Evolutionary conservation across 2,329 filamentous ascomycete genomes (phyloP).

Genomic region (Aspergillus sp.): DNA sequence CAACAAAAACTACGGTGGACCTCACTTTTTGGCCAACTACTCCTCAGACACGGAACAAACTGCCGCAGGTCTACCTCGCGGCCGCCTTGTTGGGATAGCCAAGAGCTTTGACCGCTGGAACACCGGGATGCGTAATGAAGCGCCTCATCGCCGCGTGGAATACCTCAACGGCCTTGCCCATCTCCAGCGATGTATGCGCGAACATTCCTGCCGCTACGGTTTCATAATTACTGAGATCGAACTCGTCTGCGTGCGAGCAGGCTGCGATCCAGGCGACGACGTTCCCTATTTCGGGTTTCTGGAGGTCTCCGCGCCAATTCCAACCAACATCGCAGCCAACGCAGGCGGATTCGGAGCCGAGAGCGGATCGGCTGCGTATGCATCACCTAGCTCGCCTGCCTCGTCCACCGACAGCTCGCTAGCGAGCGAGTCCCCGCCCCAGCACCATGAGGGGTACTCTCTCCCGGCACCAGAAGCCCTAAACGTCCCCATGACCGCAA

Average conservation of each 20-base stretch:
- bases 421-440: slow-evolving; percentile 14
- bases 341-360: neutral
- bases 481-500: slow-evolving; percentile 53
- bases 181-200: slow-evolving; percentile 87
- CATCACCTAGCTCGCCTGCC: slow-evolving; percentile 26
- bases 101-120: slow-evolving; percentile 94
- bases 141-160: slow-evolving; percentile 79
- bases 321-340: slow-evolving; percentile 47
- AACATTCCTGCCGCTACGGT: slow-evolving; percentile 88
- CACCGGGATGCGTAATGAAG: slow-evolving; percentile 85
- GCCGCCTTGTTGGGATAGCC: slow-evolving; percentile 78
- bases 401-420: slow-evolving; percentile 31
- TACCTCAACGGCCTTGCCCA: slow-evolving; percentile 86
- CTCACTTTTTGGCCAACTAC: slow-evolving; percentile 56
- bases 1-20: slow-evolving; percentile 45
- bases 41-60: slow-evolving; percentile 51
- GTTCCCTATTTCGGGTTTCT: slow-evolving; percentile 86
- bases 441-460: slow-evolving; percentile 3
- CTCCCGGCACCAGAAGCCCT: slow-evolving; percentile 14
- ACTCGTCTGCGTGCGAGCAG: slow-evolving; percentile 83
- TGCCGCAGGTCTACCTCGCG: slow-evolving; percentile 50
- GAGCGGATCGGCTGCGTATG: slow-evolving; percentile 15
- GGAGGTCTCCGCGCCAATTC: slow-evolving; percentile 65
- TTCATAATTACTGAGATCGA: slow-evolving; percentile 98
- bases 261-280: slow-evolving; percentile 56